These are phyloP conservation scores for Rutstroemia sydowiana DNA, from an alignment of 2,329 filamentous ascomycete species.

Conservation along the genomic window DNA sequence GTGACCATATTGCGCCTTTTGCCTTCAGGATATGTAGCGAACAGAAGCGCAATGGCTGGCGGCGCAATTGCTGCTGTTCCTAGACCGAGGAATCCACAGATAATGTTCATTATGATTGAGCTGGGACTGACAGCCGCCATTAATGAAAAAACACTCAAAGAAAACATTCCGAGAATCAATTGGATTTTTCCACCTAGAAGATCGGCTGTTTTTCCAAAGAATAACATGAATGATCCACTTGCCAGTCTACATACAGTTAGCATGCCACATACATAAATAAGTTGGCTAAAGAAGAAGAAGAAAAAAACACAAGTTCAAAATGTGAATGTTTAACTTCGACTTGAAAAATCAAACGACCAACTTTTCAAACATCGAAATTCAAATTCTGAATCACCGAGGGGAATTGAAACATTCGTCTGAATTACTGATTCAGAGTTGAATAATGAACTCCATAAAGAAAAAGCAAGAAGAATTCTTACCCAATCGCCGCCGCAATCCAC, in stretches of 20 bases:
- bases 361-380: too few relatives aligned
- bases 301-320: too few relatives aligned
- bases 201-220: conserved; percentile 59
- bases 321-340: too few relatives aligned
- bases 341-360: too few relatives aligned
- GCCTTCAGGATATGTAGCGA: conserved; percentile 54
- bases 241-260: conserved; percentile 48
- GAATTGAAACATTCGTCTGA: not conserved
- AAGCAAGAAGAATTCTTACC: conserved; percentile 31
- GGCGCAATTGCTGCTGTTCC: conserved; percentile 56
- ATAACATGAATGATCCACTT: conserved; percentile 57
- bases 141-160: conserved; percentile 50
- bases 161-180: conserved; percentile 51
- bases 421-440: too few relatives aligned
- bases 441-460: not conserved
- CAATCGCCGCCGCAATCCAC: conserved; percentile 58
- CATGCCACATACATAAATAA: too few relatives aligned
- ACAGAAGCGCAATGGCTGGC: conserved; percentile 57
- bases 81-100: conserved; percentile 59
- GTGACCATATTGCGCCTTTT: conserved; percentile 54
- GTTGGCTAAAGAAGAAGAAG: too few relatives aligned
- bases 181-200: conserved; percentile 56
- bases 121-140: conserved; percentile 52
- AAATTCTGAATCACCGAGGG: too few relatives aligned
- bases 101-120: conserved; percentile 51